phyloP scores from a whole-genome alignment of 129 eudicot genomes.

The Heracleum sosnowskyi region DNA sequence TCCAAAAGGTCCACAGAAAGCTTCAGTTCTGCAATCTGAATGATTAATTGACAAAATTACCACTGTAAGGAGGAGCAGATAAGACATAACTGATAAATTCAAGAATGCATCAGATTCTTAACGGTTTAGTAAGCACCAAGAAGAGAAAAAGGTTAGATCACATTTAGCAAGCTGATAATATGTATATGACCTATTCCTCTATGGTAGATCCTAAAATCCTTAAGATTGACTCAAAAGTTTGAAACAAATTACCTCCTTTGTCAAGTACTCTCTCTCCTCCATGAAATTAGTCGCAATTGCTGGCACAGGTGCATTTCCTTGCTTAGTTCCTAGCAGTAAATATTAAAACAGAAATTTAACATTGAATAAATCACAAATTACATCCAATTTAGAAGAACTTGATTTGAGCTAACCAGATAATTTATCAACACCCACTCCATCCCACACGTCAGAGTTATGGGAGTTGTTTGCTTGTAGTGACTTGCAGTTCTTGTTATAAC shows the following conservation, averaged over 20 bases:
- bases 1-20: slow-evolving; percentile 74
- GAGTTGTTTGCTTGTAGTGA: slow-evolving; percentile 67
- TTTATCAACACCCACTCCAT: slow-evolving; percentile 33
- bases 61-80: neutral
- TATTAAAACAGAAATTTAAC: neutral
- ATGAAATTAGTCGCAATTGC: slow-evolving; percentile 9
- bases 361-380: neutral
- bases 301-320: slow-evolving; percentile 29
- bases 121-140: neutral
- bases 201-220: neutral
- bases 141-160: neutral
- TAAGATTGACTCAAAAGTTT: neutral
- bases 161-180: neutral
- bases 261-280: slow-evolving; percentile 48
- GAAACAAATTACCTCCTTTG: slow-evolving; percentile 49
- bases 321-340: slow-evolving; percentile 32
- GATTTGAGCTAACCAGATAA: slow-evolving; percentile 38
- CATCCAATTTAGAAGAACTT: neutral
- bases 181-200: neutral
- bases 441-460: slow-evolving; percentile 33
- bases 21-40: slow-evolving; percentile 78
- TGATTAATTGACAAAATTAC: slow-evolving; percentile 7
- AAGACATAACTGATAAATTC: neutral
- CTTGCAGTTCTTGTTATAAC: slow-evolving; percentile 40
- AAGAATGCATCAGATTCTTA: neutral